phyloP scores from a whole-genome alignment of 1,284 basidiomycete genomes.

The Neonothopanus nambi region DNA sequence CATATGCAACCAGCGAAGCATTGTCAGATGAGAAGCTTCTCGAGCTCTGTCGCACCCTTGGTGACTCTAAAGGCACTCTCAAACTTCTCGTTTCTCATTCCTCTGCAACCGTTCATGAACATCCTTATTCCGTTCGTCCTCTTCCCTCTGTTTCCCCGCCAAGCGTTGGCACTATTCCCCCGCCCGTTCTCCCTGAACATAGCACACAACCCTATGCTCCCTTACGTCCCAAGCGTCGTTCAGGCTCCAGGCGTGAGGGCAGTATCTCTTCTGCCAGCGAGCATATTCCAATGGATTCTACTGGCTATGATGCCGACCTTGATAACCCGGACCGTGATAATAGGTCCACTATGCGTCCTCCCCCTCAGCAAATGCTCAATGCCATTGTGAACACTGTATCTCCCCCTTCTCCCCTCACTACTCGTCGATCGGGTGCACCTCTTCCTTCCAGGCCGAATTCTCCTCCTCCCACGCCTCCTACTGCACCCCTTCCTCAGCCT shows the following conservation, averaged over 20 bases:
- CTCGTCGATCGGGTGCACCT: constrained; percentile 28
- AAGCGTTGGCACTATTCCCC: constrained; percentile 39
- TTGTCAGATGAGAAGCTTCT: constrained; percentile 69
- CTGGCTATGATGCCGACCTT: constrained; percentile 72
- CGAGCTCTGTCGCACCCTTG: constrained; percentile 68
- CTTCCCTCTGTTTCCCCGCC: constrained; percentile 39
- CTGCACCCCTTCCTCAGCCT: constrained; percentile 22
- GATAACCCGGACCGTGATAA: constrained; percentile 57
- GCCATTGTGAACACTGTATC: constrained; percentile 16
- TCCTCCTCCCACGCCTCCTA: constrained; percentile 22
- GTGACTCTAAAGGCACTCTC: constrained; percentile 74
- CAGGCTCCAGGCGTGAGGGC: constrained; percentile 64
- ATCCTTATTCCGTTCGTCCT: constrained; percentile 25
- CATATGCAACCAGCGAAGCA: constrained; percentile 70
- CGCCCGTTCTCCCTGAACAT: constrained; percentile 46
- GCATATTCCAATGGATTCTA: constrained; percentile 47
- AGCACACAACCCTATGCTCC: constrained; percentile 38
- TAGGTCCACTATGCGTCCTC: constrained; percentile 43
- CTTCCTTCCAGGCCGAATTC: constrained; percentile 27
- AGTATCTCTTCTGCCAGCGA: constrained; percentile 65
- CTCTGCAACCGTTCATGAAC: constrained; percentile 60
- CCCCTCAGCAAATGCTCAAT: constrained; percentile 31
- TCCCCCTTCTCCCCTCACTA: constrained; percentile 27
- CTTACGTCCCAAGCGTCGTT: constrained; percentile 50
- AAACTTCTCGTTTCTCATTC: constrained; percentile 79